phyloP scores from a whole-genome alignment of 2,329 filamentous ascomycete species.

The Colletotrichum zoysiae region DNA sequence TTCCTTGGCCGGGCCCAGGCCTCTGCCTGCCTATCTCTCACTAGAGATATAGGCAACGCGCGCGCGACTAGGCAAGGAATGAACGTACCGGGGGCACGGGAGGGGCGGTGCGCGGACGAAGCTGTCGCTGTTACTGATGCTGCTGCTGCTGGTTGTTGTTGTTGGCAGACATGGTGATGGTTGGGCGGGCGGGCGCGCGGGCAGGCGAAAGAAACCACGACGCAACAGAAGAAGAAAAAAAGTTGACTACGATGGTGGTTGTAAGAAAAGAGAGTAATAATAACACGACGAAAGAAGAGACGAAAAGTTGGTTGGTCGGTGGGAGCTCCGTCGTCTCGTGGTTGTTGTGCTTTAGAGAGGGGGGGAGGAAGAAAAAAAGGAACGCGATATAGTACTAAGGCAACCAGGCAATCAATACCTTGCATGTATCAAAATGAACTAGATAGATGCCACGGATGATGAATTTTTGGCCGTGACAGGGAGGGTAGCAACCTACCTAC shows the following conservation, averaged over 20 bases:
- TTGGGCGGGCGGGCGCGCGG: no score
- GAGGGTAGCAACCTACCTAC: no score
- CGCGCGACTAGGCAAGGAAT: neutral
- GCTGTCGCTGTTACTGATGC: neutral
- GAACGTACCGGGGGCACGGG: neutral
- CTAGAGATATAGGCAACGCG: no score
- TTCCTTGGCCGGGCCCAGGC: no score
- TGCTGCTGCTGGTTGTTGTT: neutral
- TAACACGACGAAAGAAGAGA: neutral
- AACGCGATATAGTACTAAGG: no score
- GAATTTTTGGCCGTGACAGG: no score
- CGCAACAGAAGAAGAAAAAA: neutral
- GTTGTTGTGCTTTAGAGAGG: neutral
- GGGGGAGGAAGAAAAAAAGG: no score
- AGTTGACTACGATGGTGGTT: neutral
- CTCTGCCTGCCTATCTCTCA: neutral
- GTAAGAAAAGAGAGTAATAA: neutral
- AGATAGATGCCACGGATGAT: no score
- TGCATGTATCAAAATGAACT: no score
- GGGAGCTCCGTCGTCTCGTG: no score
- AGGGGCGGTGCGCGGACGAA: neutral
- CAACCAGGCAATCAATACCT: no score
- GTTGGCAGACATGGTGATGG: neutral
- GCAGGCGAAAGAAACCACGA: neutral
- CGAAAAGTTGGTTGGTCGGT: neutral